Conservation (phyloP, 768 basidiomycete genomes). For the Boletus barrowsii region DNA sequence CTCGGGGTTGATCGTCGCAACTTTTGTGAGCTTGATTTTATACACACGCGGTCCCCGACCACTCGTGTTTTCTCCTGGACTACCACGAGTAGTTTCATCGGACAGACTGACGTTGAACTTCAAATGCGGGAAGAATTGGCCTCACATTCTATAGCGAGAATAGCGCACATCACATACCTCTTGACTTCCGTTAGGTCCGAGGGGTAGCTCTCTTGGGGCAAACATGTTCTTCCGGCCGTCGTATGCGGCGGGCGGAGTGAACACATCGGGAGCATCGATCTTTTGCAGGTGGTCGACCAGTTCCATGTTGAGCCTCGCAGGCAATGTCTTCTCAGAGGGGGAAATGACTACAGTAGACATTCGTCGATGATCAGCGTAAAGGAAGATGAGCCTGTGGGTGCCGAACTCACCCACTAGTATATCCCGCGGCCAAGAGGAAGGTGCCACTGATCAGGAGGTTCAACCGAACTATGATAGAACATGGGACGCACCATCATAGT, state of each 20-base stretch:
- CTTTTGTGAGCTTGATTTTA: conserved; percentile 59
- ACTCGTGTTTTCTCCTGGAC: conserved; percentile 31
- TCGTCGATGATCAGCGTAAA: conserved; percentile 11
- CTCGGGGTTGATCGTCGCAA: conserved; percentile 59
- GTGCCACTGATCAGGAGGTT: conserved; percentile 23
- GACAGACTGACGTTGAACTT: conserved; percentile 63
- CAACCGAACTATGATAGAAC: neutral
- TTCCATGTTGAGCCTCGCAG: conserved; percentile 66
- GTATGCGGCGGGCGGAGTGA: conserved; percentile 71
- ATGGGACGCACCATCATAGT: conserved; percentile 72
- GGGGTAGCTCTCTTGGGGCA: conserved; percentile 55
- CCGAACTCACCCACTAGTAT: conserved; percentile 21
- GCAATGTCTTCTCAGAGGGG: conserved; percentile 66
- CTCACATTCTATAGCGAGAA: neutral
- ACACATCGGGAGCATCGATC: conserved; percentile 55
- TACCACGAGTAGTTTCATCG: conserved; percentile 35
- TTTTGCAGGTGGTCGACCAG: conserved; percentile 64
- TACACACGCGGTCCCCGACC: conserved; percentile 57
- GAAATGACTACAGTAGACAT: conserved; percentile 47
- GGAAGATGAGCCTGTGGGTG: neutral
- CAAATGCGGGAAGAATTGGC: conserved; percentile 8
- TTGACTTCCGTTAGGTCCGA: conserved; percentile 47
- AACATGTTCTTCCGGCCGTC: conserved; percentile 82
- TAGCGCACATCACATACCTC: conserved; percentile 41
- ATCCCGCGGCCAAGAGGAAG: neutral